Evolutionary conservation across 352 stramenopile genomes (phyloP), one percentile per base, ranked within the genome.

Genomic region (Phytophthora foliorum): DNA sequence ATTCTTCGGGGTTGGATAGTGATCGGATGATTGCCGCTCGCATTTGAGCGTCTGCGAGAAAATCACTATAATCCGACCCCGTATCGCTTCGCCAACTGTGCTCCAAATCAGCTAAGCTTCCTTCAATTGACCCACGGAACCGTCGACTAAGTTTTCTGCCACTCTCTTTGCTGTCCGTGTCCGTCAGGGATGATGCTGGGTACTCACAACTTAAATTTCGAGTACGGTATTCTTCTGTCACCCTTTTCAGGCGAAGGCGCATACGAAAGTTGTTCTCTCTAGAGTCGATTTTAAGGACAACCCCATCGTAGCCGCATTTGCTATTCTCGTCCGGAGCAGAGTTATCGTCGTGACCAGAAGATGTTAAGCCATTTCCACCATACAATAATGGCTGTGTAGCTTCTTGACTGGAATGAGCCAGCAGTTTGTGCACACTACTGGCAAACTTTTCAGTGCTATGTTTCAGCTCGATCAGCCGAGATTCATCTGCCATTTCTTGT

Each of bases 1-100:
- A 76, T 38, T 78, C 77, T 60, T 86, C 81, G 31, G 81, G 76
- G 32, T 89, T 93, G 10, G 84, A 89, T 59, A 80, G 77, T 14
- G 83, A 92, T 16, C 78, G 71, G 74, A 91, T 86, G 46, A 94
- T 90, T 7, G 84, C 86, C 19, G 86, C 84, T 54, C 86, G 79
- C 86, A 94, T 89, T 44, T 93, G 82, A n/a, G 86, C 82, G 48
- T 94, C 86, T 1, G 78, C 75, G 7, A 94, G 61, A 38, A 93
- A 92, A 62, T 93, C 86, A 50, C 79, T 93, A 53, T 92, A 93
- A 65, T 94, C 82, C 0, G 84, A 93, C 4, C 80, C 87, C 16
- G 80, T 75, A 62, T 95, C 88, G 42, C 84, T 93, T 48, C 76
- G 75, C 84, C 88, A 92, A 24, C 76, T 89, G 52, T 78, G 74